These are phyloP conservation scores for Kluyveromyces lactis DNA, from an alignment of 805 yeast genomes.

Conservation along the genomic window DNA sequence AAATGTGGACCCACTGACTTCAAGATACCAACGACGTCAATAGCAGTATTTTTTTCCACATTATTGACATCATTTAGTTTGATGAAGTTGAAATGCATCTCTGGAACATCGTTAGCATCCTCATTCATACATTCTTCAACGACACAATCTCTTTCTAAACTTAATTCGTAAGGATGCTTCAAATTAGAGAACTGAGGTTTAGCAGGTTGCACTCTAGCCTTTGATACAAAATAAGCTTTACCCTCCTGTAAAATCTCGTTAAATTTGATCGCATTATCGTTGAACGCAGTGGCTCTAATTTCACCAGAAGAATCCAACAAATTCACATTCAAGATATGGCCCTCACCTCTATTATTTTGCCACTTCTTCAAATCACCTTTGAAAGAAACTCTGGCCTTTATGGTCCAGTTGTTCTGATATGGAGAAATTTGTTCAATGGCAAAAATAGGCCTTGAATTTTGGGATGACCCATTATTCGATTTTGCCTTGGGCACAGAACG, in stretches of 20 bases:
- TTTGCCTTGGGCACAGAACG: not conserved
- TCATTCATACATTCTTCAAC: conserved; percentile 60
- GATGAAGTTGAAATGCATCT: conserved; percentile 66
- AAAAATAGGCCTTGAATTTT: conserved; percentile 37
- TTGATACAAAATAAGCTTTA: conserved; percentile 75
- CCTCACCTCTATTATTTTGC: conserved; percentile 81
- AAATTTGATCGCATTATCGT: conserved; percentile 73
- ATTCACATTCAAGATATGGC: conserved; percentile 81
- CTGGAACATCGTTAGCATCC: conserved; percentile 59
- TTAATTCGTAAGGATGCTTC: conserved; percentile 81
- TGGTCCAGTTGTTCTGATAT: conserved; percentile 83
- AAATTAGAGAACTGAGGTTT: conserved; percentile 80
- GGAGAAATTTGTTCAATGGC: conserved; percentile 89
- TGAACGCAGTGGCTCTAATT: conserved; percentile 91
- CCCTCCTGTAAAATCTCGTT: conserved; percentile 78
- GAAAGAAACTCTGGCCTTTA: conserved; percentile 83
- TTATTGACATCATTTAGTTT: conserved; percentile 58
- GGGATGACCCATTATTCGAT: conserved; percentile 14
- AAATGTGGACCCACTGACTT: conserved; percentile 66
- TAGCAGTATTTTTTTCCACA: conserved; percentile 59
- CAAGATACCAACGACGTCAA: conserved; percentile 84
- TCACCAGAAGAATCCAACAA: conserved; percentile 92
- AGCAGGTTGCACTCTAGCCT: conserved; percentile 72
- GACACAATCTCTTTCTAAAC: conserved; percentile 69
- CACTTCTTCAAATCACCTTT: conserved; percentile 85